Base-by-base conservation (phyloP, 331 rosid species). In the Quercus tomentella region DNA sequence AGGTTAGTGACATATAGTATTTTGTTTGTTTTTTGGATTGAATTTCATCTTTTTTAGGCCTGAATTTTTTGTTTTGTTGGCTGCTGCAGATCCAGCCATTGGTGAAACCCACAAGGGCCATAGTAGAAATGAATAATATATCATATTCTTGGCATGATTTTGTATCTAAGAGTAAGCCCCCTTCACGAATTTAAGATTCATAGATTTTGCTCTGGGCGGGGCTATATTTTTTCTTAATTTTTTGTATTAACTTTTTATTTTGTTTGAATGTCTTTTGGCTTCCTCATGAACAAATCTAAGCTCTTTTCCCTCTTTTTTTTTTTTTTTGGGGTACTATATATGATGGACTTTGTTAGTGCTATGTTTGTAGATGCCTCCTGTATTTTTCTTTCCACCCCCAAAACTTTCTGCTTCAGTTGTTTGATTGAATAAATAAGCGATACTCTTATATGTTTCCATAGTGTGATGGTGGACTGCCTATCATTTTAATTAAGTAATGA, bases 131-230 rank as follows among this genome's bases (percentile, higher is more conserved):
- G 84, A 21, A 0, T 54, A 3, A 51, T 68, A 30, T 93, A 31
- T 2, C 0, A 1, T 93, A 93, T 87, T 83, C 97, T 35, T 93
- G 98, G 99, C 99, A 93, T 84, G 97, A 93, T 83, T 85, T 95
- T 1, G 84, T 95, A 45, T 95, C 99, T 56, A 61, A 78, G 81
- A 72, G 99, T 95, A 86, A 91, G 98, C 66, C 22, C 41, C 72
- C 54, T 4, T 43, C 3, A 21, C 17, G 5, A 31, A 4, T 67
- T 33, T 67, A 35, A 31, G 72, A 33, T n/a, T 18, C 16, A 67
- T 4, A 2, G 26, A 20, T 65, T 65, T 8, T 28, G 70, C 45
- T 17, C 18, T 3, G 45, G 22, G 8, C 11, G 23, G 22, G 8
- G 10, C 6, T 12, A 18, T 65, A 30, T 63, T 28, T 30, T 16